Base-by-base conservation (phyloP, 768 basidiomycete genomes). In the Trametes cinnabarina region DNA sequence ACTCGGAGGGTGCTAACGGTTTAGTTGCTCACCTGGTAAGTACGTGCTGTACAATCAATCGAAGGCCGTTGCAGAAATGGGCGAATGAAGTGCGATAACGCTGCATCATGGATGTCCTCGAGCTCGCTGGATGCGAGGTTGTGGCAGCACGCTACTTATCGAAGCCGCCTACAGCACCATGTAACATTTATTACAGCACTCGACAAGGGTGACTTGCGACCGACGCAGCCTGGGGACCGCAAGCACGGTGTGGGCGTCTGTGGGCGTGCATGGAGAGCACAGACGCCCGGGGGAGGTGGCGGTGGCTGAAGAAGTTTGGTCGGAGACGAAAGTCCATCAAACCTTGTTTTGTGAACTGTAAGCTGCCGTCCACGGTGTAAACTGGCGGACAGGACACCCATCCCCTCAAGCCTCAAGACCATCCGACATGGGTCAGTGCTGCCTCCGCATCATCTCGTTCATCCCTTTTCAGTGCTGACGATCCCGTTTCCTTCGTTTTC, bases 371-470 rank as follows among this genome's bases (percentile, higher is more conserved):
- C 85, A 83, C 84, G 77, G 51, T 72, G 76, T 32, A 75, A 77
- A 72, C 75, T 63, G 66, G 67, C 69, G 71, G 66, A 66, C 69
- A 47, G 51, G 69, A 71, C 68, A 74, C 74, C 75, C 71, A 75
- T 76, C 69, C 68, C 54, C 76, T 70, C 72, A 75, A 80, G 79
- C 83, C 79, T 86, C 85, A 87, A 88, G 82, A 83, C 84, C 77
- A 69, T 76, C 77, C 79, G 78, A 77, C 77, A 90, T 90, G 88
- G 88, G 88, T 89, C 55, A 78, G 86, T 82, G 72, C 72, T 74
- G 75, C 68, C 63, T 53, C 52, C 69, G 58, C 54, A 22, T 39
- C 54, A 22, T 37, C 34, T 42, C 6, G n/a, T 55, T 7, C 22
- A 20, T 32, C 4, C 41, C 50, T 26, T 17, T 14, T 23, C 30